A percentile compares a stretch with the other conserved stretches of the same genome.
Conservation (phyloP, 768 basidiomycete species). For the Russula lepida region DNA sequence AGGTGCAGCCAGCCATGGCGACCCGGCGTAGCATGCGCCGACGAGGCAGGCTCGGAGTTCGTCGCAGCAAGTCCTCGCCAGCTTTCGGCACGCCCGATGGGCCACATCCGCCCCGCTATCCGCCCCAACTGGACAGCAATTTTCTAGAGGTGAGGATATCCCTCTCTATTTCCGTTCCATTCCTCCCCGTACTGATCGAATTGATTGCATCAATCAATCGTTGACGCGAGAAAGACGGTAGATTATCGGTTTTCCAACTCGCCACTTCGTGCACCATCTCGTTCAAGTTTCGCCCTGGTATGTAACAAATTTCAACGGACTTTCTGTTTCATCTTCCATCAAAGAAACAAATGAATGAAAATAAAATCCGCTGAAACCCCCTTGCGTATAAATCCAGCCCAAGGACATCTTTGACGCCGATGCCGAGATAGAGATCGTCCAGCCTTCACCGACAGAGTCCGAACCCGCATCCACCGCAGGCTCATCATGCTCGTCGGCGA, state of each 20-base stretch:
- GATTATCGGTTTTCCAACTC: conserved; percentile 13
- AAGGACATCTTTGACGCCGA: conserved; percentile 17
- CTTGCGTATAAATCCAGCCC: conserved; percentile 3
- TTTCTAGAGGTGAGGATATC: conserved; percentile 12
- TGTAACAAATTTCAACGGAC: not conserved
- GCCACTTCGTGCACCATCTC: conserved; percentile 11
- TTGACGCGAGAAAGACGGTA: conserved; percentile 17
- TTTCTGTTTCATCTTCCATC: not conserved
- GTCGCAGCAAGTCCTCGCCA: conserved; percentile 9
- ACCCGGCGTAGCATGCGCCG: not conserved
- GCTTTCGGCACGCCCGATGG: not conserved
- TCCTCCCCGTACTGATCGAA: not conserved
- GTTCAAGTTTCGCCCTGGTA: conserved; percentile 21
- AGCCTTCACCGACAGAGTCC: conserved; percentile 4
- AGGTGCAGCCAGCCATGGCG: not conserved
- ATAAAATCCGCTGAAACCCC: not conserved
- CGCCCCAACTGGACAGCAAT: conserved; percentile 18
- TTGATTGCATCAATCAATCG: not conserved
- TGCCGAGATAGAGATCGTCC: conserved; percentile 20
- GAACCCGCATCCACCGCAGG: conserved; percentile 3
- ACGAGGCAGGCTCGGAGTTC: not conserved
- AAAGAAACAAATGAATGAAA: not conserved
- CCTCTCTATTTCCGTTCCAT: not conserved
- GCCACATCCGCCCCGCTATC: conserved; percentile 17
- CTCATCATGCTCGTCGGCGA: not conserved